Percentiles rank a stretch among this genome's conserved stretches.
These are phyloP conservation scores for Euphorbia peplus DNA, from an alignment of 345 rosid species.

Conservation along the genomic window DNA sequence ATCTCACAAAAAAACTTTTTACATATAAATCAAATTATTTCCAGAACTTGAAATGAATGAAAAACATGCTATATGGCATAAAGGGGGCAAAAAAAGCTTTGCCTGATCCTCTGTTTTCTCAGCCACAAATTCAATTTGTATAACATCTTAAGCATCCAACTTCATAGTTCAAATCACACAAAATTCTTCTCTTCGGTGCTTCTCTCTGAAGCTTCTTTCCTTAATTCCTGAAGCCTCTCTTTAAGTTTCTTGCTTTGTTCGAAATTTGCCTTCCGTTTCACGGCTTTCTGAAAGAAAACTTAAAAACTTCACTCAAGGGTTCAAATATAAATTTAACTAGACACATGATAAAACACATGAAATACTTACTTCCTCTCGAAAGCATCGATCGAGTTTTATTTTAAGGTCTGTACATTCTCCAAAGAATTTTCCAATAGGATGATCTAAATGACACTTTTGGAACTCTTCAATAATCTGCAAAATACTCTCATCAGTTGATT, in stretches of 20 bases:
- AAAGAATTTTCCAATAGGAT: conserved; percentile 77
- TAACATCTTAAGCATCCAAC: neutral
- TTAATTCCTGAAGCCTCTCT: conserved; percentile 48
- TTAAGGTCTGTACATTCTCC: conserved; percentile 85
- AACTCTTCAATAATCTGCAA: conserved; percentile 79
- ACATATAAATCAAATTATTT: neutral
- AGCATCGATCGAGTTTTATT: conserved; percentile 80
- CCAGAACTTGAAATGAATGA: neutral
- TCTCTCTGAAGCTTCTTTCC: conserved; percentile 43
- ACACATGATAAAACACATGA: neutral
- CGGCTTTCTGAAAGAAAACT: conserved; percentile 56
- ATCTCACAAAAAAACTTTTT: neutral
- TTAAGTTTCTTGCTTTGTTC: conserved; percentile 57
- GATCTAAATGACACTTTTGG: conserved; percentile 82
- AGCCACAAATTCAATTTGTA: neutral
- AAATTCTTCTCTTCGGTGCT: conserved; percentile 17
- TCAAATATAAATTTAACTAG: conserved; percentile 1
- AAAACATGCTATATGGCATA: neutral
- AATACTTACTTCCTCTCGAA: conserved; percentile 66
- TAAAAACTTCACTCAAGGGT: conserved; percentile 1
- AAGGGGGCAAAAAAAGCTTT: neutral
- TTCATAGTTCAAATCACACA: neutral
- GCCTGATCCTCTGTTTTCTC: neutral
- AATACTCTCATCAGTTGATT: neutral
- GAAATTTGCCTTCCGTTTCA: conserved; percentile 85